phyloP scores from a whole-genome alignment of 75 land plant genomes.

The Selaginella tamariscina region DNA sequence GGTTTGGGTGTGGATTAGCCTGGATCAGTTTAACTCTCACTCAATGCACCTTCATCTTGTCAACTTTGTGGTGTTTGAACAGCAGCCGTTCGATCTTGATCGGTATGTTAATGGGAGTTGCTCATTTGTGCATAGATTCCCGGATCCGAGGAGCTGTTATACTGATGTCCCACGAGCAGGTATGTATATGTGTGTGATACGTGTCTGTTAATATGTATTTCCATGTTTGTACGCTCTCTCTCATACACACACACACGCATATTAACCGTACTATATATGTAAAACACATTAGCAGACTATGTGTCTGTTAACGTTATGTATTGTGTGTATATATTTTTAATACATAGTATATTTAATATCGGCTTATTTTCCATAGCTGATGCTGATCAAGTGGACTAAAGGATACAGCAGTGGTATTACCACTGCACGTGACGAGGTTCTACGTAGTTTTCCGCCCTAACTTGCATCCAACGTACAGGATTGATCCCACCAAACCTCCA shows the following conservation, averaged over 20 bases:
- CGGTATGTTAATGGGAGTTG: neutral
- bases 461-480: slow-evolving; percentile 7
- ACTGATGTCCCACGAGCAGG: neutral
- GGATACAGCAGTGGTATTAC: slow-evolving; percentile 10
- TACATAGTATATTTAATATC: too few species aligned
- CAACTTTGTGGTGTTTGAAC: slow-evolving; percentile 5
- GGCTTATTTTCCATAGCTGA: too few species aligned
- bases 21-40: slow-evolving; percentile 16
- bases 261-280: too few species aligned
- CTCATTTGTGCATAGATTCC: neutral
- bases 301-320: too few species aligned
- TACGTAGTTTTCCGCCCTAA: neutral
- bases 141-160: slow-evolving; percentile 4
- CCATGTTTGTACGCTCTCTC: too few species aligned
- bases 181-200: too few species aligned
- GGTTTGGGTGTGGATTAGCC: slow-evolving; percentile 18
- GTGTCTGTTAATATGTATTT: too few species aligned
- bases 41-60: slow-evolving; percentile 21
- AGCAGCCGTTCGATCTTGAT: slow-evolving; percentile 3
- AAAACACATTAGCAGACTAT: too few species aligned
- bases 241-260: too few species aligned
- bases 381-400: slow-evolving; percentile 3
- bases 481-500: slow-evolving; percentile 19
- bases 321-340: too few species aligned
- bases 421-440: slow-evolving; percentile 6